These are phyloP conservation scores for Leccinum imitatum DNA, from an alignment of 768 basidiomycete genomes.

Conservation along the genomic window DNA sequence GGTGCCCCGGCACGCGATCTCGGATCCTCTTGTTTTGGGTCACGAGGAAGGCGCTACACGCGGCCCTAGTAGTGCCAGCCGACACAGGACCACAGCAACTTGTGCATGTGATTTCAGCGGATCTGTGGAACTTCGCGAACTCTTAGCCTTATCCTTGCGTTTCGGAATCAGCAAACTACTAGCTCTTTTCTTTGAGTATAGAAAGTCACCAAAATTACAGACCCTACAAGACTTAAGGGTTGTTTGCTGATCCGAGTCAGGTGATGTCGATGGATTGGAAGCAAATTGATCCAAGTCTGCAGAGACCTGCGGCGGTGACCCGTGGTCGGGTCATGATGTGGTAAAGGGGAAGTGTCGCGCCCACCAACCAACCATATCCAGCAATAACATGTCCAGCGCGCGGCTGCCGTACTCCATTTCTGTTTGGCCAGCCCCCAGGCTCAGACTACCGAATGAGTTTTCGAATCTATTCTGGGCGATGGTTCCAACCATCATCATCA, in stretches of 20 bases:
- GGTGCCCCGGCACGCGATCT: neutral
- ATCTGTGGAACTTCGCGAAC: neutral
- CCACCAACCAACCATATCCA: neutral
- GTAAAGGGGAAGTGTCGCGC: neutral
- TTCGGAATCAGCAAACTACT: neutral
- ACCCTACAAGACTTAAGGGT: neutral
- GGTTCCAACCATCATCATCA: neutral
- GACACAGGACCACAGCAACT: neutral
- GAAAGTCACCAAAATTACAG: neutral
- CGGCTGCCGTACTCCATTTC: neutral
- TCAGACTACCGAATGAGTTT: neutral
- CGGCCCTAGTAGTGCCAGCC: neutral
- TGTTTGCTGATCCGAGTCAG: neutral
- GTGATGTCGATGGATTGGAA: neutral
- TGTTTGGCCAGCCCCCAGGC: neutral
- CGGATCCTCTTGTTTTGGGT: neutral
- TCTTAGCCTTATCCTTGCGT: neutral
- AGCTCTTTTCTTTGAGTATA: too few species aligned
- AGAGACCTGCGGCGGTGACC: neutral
- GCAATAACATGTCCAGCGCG: too few species aligned
- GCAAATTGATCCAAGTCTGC: neutral
- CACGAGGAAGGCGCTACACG: neutral
- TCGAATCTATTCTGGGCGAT: neutral
- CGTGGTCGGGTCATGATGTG: neutral
- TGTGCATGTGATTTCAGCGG: neutral